Evolutionary conservation across 257 asterid genomes (phyloP), one percentile per base, ranked within the genome.

Genomic region (Petunia secreta): DNA sequence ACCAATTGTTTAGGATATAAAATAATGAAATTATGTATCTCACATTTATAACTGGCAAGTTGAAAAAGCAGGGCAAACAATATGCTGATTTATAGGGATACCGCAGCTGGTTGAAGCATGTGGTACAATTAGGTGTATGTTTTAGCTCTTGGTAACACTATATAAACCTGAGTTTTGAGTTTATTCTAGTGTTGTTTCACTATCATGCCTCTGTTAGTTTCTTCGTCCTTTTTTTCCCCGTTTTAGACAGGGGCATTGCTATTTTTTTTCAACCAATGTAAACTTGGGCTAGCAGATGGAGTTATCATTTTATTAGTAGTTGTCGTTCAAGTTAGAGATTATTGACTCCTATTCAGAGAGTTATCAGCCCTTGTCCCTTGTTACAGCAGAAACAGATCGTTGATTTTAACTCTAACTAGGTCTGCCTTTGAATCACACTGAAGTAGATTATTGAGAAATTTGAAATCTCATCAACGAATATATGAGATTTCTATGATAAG

Each of bases 391-490:
- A n/a, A n/a, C 6, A 11, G 62, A 50, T 73, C 62, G 44, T 50
- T 73, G 62, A 73, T 71, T 71, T 69, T 71, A 36, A 73, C 13
- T 64, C 25, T 73, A 44, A 25, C 46, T 73, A 11, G 62, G 65
- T 4, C 37, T 59, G 4, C 65, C 39, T 59, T 8, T n/a, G n/a
- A n/a, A n/a, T 59, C 39, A n/a, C 65, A 59, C 6, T 2, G 65
- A 59, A 59, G 65, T 59, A 16, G 4, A 59, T 59, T 59, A 59
- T 1, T 59, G 36, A 59, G 39, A 59, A 50, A 5, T 10, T 36
- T n/a, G 78, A 4, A 34, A 50, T 50, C 46, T 73, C 34, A 36
- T 50, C 37, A n/a, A 11, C 48, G 9, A 50, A 34, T 4, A 48
- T 48, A 25, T 48, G 1, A 34, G 62, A 73, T 50, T 73, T 13